Percentiles rank a stretch among this genome's conserved stretches.
Conservation (phyloP, 2,329 filamentous ascomycete genomes). For the Ceratocystiopsis sp. region DNA sequence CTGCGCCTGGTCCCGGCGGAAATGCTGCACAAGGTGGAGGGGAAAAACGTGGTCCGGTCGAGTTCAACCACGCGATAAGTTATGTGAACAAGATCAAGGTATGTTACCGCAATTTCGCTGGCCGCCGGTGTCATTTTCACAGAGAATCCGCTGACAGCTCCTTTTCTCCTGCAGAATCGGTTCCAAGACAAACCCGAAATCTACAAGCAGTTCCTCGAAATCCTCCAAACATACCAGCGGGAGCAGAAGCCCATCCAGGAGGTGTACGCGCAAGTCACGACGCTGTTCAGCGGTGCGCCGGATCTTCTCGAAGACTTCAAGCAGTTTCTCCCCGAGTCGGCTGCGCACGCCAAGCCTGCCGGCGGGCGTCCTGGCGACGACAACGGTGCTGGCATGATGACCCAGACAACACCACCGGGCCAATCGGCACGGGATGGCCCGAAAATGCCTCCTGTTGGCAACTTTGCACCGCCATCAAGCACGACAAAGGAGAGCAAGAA, state of each 20-base stretch:
- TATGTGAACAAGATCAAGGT: slow-evolving; percentile 99
- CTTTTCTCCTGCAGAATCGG: slow-evolving; percentile 49
- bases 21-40: slow-evolving; percentile 46
- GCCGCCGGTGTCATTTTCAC: neutral
- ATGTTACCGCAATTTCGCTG: slow-evolving; percentile 14
- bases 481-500: slow-evolving; percentile 86
- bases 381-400: slow-evolving; percentile 27
- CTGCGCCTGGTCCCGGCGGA: slow-evolving; percentile 31
- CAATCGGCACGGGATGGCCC: slow-evolving; percentile 38
- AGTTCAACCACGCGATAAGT: slow-evolving; percentile 98
- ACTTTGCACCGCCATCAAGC: slow-evolving; percentile 70
- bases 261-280: slow-evolving; percentile 92
- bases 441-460: slow-evolving; percentile 85
- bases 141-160: neutral
- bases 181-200: slow-evolving; percentile 95
- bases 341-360: slow-evolving; percentile 40
- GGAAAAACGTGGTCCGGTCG: slow-evolving; percentile 84
- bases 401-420: slow-evolving; percentile 37
- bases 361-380: slow-evolving; percentile 49
- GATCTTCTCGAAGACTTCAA: slow-evolving; percentile 97
- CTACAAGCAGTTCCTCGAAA: slow-evolving; percentile 98
- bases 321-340: slow-evolving; percentile 87
- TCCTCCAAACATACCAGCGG: slow-evolving; percentile 91
- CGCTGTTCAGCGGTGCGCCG: slow-evolving; percentile 79
- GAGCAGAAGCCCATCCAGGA: slow-evolving; percentile 98